Evolutionary conservation across 2,329 filamentous ascomycete species (phyloP).

Genomic region (Teratosphaeria gauchensis): DNA sequence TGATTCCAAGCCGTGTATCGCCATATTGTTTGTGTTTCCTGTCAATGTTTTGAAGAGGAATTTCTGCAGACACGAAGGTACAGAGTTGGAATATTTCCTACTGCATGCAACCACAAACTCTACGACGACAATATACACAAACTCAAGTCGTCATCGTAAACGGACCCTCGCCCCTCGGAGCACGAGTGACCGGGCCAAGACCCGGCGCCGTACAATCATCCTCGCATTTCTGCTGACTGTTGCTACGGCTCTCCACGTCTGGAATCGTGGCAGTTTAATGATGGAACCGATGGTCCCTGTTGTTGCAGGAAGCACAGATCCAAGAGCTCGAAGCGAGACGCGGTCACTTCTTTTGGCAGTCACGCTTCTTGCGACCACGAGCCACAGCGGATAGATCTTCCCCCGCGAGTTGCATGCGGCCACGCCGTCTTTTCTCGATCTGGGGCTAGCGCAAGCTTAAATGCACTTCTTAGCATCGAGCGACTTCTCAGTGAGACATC

Average conservation of each 20-base stretch:
- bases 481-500: neutral
- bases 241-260: neutral
- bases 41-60: neutral
- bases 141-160: neutral
- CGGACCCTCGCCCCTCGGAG: neutral
- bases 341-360: neutral
- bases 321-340: neutral
- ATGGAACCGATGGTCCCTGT: neutral
- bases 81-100: neutral
- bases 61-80: neutral
- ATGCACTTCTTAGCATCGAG: neutral
- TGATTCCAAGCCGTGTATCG: slow-evolving; percentile 19
- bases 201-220: neutral
- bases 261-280: neutral
- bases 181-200: neutral
- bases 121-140: neutral
- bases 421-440: neutral
- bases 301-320: neutral
- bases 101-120: neutral
- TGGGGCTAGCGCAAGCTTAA: neutral
- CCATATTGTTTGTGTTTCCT: slow-evolving; percentile 25
- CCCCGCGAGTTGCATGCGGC: too few relatives aligned
- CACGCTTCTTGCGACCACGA: neutral
- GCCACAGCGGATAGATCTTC: neutral
- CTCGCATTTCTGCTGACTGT: neutral